phyloP scores from a whole-genome alignment of 2,329 filamentous ascomycete genomes.

The Grosmannia penicillata region DNA sequence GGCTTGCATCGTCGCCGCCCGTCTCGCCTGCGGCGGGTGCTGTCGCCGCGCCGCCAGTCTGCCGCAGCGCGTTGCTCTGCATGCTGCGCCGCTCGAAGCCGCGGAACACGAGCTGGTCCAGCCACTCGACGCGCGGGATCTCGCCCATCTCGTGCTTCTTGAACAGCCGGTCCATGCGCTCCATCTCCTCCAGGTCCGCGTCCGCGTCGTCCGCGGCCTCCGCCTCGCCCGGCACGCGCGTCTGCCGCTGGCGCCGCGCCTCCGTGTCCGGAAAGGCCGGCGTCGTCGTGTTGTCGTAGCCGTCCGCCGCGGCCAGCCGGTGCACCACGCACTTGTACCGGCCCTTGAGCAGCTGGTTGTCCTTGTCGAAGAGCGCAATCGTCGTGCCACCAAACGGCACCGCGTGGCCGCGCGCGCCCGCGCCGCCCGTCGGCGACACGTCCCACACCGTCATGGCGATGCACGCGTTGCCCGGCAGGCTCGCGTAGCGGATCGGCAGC shows the following conservation, averaged over 20 bases:
- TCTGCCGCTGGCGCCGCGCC: slow-evolving; percentile 24
- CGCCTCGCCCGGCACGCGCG: slow-evolving; percentile 30
- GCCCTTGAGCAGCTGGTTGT: slow-evolving; percentile 83
- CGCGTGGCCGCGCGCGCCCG: slow-evolving; percentile 42
- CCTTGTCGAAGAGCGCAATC: slow-evolving; percentile 76
- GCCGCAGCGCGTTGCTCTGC: slow-evolving; percentile 38
- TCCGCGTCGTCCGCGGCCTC: slow-evolving; percentile 48
- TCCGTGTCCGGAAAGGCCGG: slow-evolving; percentile 50
- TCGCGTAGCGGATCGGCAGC: slow-evolving; percentile 71
- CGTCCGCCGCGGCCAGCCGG: slow-evolving; percentile 71
- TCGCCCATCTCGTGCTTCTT: slow-evolving; percentile 99
- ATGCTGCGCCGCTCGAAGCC: slow-evolving; percentile 66
- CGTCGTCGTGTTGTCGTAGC: slow-evolving; percentile 64
- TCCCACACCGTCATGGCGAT: slow-evolving; percentile 95
- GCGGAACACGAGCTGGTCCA: slow-evolving; percentile 87
- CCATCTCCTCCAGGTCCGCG: slow-evolving; percentile 68
- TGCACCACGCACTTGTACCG: slow-evolving; percentile 83
- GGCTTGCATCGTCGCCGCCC: slow-evolving; percentile 18
- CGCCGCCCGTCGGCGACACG: slow-evolving; percentile 61
- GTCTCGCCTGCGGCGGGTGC: slow-evolving; percentile 17
- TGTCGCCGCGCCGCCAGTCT: slow-evolving; percentile 9
- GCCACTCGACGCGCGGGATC: slow-evolving; percentile 83
- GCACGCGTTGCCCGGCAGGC: slow-evolving; percentile 66
- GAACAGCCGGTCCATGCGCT: slow-evolving; percentile 75
- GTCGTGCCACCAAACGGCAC: slow-evolving; percentile 93